Base-by-base conservation (phyloP, 768 basidiomycete species). In the Suillus occidentalis region DNA sequence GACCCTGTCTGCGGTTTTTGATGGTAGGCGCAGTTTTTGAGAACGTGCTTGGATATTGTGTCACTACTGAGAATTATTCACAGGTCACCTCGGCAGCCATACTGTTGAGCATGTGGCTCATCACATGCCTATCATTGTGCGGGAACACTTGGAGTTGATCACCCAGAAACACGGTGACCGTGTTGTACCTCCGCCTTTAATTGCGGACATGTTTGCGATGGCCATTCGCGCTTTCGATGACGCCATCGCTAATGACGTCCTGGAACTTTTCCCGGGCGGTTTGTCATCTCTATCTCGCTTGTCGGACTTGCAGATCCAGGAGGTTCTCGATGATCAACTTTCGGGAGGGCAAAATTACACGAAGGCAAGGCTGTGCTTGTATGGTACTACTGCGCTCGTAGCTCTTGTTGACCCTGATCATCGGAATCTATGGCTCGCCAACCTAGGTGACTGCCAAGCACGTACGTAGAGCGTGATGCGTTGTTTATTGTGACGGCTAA, bases 401-500 rank as follows among this genome's bases (percentile, higher is more conserved):
- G 84, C 91, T 10, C 81, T 93, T 43, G 83, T 89, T 49, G 90
- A 92, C 76, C 89, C 90, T 42, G 80, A 85, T 22, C 83, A 85
- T 67, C 80, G 84, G 70, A 85, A 91, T 67, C 78, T 92, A 25
- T 93, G 91, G 91, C 77, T 92, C 56, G 91, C 90, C 7, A 92
- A 92, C 71, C 80, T 93, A 34, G 91, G 91, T 16, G 91, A 93
- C 71, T 92, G 89, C 73, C 88, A 90, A 81, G 89, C 89, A 66
- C 81, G 90, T 90, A 67, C 67, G 88, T 78, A 31, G 52, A 18
- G 7, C 58, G 62, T 58, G 42, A 42, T 42, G 61, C 56, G n/a
- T 65, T 50, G 55, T 45, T 61, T 65, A 65, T 20, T 63, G 50
- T 53, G 28, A 60, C 60, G 20, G 7, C 16, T 57, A 69, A 69